Conservation (phyloP, 306 rosid genomes). For the Prosopis cineraria region DNA sequence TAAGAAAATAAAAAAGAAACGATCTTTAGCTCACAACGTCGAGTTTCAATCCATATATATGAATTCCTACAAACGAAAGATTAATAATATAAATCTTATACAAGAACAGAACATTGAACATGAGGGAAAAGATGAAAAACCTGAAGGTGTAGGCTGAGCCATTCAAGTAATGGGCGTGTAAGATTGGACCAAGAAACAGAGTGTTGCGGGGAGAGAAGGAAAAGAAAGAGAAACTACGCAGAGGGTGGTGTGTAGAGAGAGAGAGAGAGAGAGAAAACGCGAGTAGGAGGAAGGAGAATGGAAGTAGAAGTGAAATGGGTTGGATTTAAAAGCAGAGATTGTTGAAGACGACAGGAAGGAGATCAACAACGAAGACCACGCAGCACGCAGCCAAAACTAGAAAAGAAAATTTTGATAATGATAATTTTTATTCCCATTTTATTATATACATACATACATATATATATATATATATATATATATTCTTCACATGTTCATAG, state of each 20-base stretch:
- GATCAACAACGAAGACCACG: background rate
- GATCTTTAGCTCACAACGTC: constrained; percentile 43
- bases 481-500: background rate
- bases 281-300: constrained; percentile 14
- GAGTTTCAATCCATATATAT: constrained; percentile 32
- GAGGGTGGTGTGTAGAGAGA: background rate
- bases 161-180: constrained; percentile 35
- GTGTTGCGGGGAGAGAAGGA: constrained; percentile 35
- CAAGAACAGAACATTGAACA: background rate
- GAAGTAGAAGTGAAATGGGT: constrained; percentile 44
- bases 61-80: background rate
- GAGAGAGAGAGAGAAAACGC: too few species aligned
- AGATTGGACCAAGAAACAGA: constrained; percentile 38
- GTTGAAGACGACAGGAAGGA: constrained; percentile 16
- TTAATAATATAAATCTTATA: background rate
- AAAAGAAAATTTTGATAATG: background rate
- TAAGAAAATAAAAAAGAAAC: constrained; percentile 31
- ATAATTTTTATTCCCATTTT: background rate
- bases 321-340: constrained; percentile 9
- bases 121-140: constrained; percentile 37
- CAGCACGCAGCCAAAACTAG: background rate
- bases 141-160: constrained; percentile 58
- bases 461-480: background rate
- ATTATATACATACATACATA: too few species aligned
- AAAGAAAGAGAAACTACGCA: background rate